Evolutionary conservation across 1,284 basidiomycete species (phyloP).

Genomic region (Cutaneotrichosporon sp.): DNA sequence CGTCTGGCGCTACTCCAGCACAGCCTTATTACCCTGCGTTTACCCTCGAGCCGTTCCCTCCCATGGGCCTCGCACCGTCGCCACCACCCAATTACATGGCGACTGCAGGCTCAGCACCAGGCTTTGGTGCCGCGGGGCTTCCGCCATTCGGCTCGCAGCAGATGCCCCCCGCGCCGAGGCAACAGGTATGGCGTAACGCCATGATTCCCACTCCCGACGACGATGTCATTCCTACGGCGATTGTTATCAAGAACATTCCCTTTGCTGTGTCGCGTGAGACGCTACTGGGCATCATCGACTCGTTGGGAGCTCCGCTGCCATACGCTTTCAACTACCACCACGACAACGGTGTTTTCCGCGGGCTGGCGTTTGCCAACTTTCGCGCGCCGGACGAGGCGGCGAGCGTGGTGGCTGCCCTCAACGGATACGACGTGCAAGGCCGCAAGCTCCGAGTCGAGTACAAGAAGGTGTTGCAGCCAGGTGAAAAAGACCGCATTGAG

Average conservation of each 20-base stretch:
- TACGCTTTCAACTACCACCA: constrained; percentile 99
- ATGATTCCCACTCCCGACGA: constrained; percentile 51
- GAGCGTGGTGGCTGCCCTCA: constrained; percentile 84
- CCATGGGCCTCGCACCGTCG: constrained; percentile 38
- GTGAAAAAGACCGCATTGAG: constrained; percentile 98
- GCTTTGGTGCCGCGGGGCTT: constrained; percentile 18
- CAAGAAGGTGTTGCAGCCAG: constrained; percentile 97
- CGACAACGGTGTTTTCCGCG: constrained; percentile 93
- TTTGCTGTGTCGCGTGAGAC: constrained; percentile 97
- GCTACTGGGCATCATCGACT: constrained; percentile 92
- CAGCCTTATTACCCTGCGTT: constrained; percentile 17
- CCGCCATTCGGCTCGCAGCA: constrained; percentile 30
- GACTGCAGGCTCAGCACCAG: constrained; percentile 20
- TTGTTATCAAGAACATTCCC: constrained; percentile 99
- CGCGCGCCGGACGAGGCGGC: constrained; percentile 85
- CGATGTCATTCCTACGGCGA: constrained; percentile 96
- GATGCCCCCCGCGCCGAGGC: constrained; percentile 18
- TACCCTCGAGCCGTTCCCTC: constrained; percentile 14
- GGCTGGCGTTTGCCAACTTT: constrained; percentile 98
- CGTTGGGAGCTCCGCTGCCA: constrained; percentile 90
- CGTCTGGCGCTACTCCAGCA: constrained; percentile 25
- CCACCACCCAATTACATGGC: constrained; percentile 32
- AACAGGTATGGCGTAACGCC: constrained; percentile 4
- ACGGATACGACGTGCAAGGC: constrained; percentile 84
- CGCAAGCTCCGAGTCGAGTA: constrained; percentile 97